These are phyloP conservation scores for Plenodomus biglobosus DNA, from an alignment of 2,329 filamentous ascomycete genomes.

Conservation along the genomic window DNA sequence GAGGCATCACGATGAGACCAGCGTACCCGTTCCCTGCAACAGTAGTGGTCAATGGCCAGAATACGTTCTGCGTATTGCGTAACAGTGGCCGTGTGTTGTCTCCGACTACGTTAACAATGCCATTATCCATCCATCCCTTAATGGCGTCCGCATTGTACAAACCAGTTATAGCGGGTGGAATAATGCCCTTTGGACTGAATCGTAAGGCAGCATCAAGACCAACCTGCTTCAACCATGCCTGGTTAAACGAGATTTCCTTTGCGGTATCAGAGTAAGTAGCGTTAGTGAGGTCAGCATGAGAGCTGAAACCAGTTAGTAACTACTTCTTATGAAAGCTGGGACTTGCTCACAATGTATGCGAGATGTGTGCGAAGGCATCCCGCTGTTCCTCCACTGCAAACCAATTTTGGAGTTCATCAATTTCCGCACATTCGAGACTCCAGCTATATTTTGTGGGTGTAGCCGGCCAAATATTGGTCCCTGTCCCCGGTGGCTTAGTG, in stretches of 20 bases:
- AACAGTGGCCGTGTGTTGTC: conserved; percentile 63
- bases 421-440: conserved; percentile 52
- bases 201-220: conserved; percentile 51
- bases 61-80: conserved; percentile 54
- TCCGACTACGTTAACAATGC: conserved; percentile 63
- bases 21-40: conserved; percentile 56
- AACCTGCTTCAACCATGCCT: conserved; percentile 59
- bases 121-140: conserved; percentile 60
- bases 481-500: conserved; percentile 47
- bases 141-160: conserved; percentile 66
- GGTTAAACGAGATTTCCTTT: conserved; percentile 63
- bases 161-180: conserved; percentile 65
- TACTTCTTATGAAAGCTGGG: background rate
- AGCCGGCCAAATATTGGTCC: conserved; percentile 43
- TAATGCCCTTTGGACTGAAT: conserved; percentile 59
- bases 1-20: conserved; percentile 60
- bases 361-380: conserved; percentile 60
- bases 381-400: conserved; percentile 54
- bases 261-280: conserved; percentile 60
- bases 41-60: conserved; percentile 59
- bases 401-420: conserved; percentile 58
- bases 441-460: conserved; percentile 52
- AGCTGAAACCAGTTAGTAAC: conserved; percentile 32
- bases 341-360: conserved; percentile 57
- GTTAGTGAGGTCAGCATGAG: conserved; percentile 61